phyloP scores from a whole-genome alignment of 805 yeast genomes.

The Wickerhamomyces subpelliculosus region DNA sequence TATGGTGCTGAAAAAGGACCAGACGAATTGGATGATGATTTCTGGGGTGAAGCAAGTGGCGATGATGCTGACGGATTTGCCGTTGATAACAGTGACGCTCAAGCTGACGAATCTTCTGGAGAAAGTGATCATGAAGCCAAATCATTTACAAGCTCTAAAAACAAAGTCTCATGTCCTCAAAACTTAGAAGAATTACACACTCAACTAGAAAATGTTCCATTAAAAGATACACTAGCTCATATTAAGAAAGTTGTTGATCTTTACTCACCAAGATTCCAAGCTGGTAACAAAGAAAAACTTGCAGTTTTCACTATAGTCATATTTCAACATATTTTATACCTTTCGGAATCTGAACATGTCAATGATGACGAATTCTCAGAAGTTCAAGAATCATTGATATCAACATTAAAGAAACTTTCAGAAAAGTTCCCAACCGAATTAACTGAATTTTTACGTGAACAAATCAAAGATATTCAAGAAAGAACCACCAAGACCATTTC shows the following conservation, averaged over 20 bases:
- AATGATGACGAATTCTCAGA: slow-evolving; percentile 28
- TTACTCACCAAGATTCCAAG: slow-evolving; percentile 71
- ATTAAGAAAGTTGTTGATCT: slow-evolving; percentile 50
- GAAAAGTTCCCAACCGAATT: slow-evolving; percentile 59
- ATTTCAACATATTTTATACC: slow-evolving; percentile 51
- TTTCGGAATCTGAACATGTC: slow-evolving; percentile 33
- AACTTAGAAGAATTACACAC: slow-evolving; percentile 36
- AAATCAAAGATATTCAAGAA: slow-evolving; percentile 47
- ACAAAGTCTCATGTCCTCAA: slow-evolving; percentile 37
- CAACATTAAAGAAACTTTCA: slow-evolving; percentile 48
- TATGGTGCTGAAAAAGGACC: slow-evolving; percentile 42
- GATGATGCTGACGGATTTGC: slow-evolving; percentile 37
- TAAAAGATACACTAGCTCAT: slow-evolving; percentile 36
- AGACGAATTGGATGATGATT: slow-evolving; percentile 62
- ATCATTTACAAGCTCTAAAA: slow-evolving; percentile 7
- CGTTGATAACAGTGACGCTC: slow-evolving; percentile 9
- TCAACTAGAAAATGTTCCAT: slow-evolving; percentile 27
- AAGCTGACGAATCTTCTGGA: slow-evolving; percentile 35
- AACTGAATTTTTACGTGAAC: slow-evolving; percentile 54
- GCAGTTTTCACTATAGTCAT: slow-evolving; percentile 57
- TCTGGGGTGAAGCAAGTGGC: slow-evolving; percentile 55
- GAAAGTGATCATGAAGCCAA: slow-evolving; percentile 27
- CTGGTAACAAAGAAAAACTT: slow-evolving; percentile 73
- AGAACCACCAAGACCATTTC: slow-evolving; percentile 31
- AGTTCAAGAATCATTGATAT: slow-evolving; percentile 36